These are phyloP conservation scores for Wickerhamiella occidentalis DNA, from an alignment of 805 yeast genomes.

Conservation along the genomic window DNA sequence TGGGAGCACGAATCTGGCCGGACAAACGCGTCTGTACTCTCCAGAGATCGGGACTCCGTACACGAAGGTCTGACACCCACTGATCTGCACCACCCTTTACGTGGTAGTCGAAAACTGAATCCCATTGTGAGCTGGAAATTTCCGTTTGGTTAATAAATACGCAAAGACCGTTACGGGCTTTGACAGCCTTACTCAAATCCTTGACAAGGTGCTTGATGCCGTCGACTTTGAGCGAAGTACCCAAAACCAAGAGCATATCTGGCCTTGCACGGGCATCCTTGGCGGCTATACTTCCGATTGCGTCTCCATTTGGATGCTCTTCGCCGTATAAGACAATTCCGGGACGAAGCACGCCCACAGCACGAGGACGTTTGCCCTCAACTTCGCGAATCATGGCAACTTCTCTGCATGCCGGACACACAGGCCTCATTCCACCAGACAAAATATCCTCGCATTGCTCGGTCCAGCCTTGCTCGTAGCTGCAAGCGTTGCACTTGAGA, in stretches of 20 bases:
- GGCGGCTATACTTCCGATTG: slow-evolving; percentile 56
- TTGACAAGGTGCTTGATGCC: slow-evolving; percentile 76
- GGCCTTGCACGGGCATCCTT: slow-evolving; percentile 53
- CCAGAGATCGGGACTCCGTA: slow-evolving; percentile 50
- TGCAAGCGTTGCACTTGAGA: slow-evolving; percentile 66
- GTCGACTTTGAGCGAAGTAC: slow-evolving; percentile 82
- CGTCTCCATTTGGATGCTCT: slow-evolving; percentile 76
- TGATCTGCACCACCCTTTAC: slow-evolving; percentile 69
- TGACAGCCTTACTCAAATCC: slow-evolving; percentile 54
- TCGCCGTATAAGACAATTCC: slow-evolving; percentile 89
- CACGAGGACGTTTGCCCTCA: slow-evolving; percentile 63
- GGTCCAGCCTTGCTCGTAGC: slow-evolving; percentile 48
- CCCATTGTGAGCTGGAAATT: slow-evolving; percentile 49
- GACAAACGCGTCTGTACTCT: slow-evolving; percentile 33
- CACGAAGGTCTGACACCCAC: slow-evolving; percentile 50
- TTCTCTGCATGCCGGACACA: slow-evolving; percentile 57
- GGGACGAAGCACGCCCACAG: slow-evolving; percentile 73
- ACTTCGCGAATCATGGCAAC: slow-evolving; percentile 43
- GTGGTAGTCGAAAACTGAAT: slow-evolving; percentile 63
- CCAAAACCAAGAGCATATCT: slow-evolving; percentile 74
- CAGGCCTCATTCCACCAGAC: slow-evolving; percentile 56
- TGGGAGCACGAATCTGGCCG: slow-evolving; percentile 2
- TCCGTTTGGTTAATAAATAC: slow-evolving; percentile 62
- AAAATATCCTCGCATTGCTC: slow-evolving; percentile 37
- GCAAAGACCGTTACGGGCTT: slow-evolving; percentile 58